Conservation (phyloP, 305 asterid species). For the Solanum hybrid region DNA sequence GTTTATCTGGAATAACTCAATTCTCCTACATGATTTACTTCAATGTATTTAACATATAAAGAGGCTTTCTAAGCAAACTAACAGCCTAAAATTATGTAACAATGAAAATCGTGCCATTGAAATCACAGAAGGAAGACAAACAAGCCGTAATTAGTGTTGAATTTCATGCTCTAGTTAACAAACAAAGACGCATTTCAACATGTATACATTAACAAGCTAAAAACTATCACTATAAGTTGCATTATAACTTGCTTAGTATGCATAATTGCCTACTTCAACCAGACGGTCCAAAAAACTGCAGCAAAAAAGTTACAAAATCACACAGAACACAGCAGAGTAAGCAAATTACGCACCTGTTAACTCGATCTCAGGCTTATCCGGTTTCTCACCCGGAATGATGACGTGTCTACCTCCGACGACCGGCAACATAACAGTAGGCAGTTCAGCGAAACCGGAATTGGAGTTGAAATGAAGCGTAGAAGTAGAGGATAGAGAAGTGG, state of each 20-base stretch:
- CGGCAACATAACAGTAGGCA: constrained; percentile 60
- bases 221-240: background rate
- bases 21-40: background rate
- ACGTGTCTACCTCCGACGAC: constrained; percentile 61
- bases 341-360: constrained; percentile 33
- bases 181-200: background rate
- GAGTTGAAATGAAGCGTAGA: constrained; percentile 14
- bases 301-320: background rate
- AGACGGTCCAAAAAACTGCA: background rate
- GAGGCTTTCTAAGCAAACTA: background rate
- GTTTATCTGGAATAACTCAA: background rate
- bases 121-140: background rate
- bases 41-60: background rate
- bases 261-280: background rate
- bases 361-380: constrained; percentile 22
- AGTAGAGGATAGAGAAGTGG: constrained; percentile 17
- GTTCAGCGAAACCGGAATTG: constrained; percentile 27
- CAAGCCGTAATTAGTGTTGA: background rate
- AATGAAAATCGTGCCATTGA: background rate
- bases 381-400: constrained; percentile 33
- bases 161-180: background rate
- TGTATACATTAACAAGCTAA: background rate
- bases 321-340: background rate
- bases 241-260: background rate
- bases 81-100: background rate